Percentiles rank a stretch among this genome's conserved stretches.
These are phyloP conservation scores for Neostapfia colusana DNA, from an alignment of 176 grass and related monocot species.

Conservation along the genomic window DNA sequence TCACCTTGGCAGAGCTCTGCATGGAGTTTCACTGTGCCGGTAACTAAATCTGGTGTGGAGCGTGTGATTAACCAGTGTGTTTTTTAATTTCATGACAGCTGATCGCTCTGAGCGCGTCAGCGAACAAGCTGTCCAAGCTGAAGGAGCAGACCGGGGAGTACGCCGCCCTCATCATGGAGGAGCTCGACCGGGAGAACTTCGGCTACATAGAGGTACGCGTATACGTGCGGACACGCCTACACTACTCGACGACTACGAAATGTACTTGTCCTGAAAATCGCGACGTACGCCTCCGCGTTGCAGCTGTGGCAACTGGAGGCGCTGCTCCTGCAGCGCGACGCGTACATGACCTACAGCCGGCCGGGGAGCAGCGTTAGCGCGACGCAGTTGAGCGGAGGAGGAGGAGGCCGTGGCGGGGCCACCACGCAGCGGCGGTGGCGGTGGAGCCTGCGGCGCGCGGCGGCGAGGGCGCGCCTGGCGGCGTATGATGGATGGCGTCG, in stretches of 20 bases:
- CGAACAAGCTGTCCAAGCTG: slow-evolving; percentile 94
- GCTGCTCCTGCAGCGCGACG: slow-evolving; percentile 90
- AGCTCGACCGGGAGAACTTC: slow-evolving; percentile 94
- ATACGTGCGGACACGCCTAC: background rate
- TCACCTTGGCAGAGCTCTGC: background rate
- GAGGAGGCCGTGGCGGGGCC: background rate
- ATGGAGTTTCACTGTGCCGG: slow-evolving; percentile 18
- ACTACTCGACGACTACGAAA: background rate
- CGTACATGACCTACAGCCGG: slow-evolving; percentile 97
- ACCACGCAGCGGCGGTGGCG: background rate
- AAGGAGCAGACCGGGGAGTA: slow-evolving; percentile 98
- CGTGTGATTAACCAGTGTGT: background rate
- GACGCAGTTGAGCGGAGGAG: slow-evolving; percentile 62
- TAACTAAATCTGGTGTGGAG: background rate
- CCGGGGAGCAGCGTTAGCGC: slow-evolving; percentile 79
- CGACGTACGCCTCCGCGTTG: background rate
- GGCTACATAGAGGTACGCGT: slow-evolving; percentile 87
- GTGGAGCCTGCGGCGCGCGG: slow-evolving; percentile 7
- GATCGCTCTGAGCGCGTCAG: slow-evolving; percentile 88
- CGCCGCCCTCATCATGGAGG: slow-evolving; percentile 94
- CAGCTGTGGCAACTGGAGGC: slow-evolving; percentile 94
- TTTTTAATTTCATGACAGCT: slow-evolving; percentile 47
- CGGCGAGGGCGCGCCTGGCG: slow-evolving; percentile 47
- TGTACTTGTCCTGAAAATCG: background rate
- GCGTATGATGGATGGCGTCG: slow-evolving; percentile 82